Percentiles rank a stretch among this genome's conserved stretches.
Conservation (phyloP, 805 yeast species). For the Nematodospora valgi region DNA sequence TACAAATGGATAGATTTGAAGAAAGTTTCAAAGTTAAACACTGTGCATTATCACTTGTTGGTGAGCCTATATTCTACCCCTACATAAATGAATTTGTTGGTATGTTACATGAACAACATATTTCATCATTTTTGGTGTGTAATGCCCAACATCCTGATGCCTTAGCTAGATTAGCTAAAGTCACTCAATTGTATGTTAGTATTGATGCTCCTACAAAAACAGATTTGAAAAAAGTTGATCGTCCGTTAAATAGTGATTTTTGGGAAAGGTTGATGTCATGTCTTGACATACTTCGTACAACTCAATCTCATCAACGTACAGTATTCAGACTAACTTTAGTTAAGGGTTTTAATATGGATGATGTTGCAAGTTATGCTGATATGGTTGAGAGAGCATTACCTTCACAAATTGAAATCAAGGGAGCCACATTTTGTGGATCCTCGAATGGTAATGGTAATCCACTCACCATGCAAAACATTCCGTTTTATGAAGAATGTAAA, state of each 20-base stretch:
- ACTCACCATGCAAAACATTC: constrained; percentile 91
- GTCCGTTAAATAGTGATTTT: constrained; percentile 86
- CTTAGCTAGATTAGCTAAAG: constrained; percentile 62
- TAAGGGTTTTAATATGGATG: constrained; percentile 87
- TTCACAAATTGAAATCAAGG: constrained; percentile 87
- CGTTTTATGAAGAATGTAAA: constrained; percentile 88
- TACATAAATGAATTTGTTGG: constrained; percentile 80
- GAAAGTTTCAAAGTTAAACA: constrained; percentile 88
- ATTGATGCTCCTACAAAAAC: constrained; percentile 90
- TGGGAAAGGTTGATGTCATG: constrained; percentile 88
- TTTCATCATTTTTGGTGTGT: constrained; percentile 86
- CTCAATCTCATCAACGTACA: constrained; percentile 79
- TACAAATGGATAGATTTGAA: constrained; percentile 81
- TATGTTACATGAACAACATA: constrained; percentile 74
- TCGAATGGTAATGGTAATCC: constrained; percentile 82
- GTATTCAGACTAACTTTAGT: constrained; percentile 88
- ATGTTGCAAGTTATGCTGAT: constrained; percentile 78
- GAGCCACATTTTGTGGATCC: constrained; percentile 94
- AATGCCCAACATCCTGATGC: constrained; percentile 96
- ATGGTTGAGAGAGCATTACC: constrained; percentile 80
- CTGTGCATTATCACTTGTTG: constrained; percentile 89
- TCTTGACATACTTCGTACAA: constrained; percentile 70
- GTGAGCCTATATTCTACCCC: constrained; percentile 94
- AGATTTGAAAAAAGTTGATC: constrained; percentile 76
- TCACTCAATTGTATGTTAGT: constrained; percentile 87